Base-by-base conservation (phyloP, 352 stramenopile genomes). In the Globisporangium cederbergense region DNA sequence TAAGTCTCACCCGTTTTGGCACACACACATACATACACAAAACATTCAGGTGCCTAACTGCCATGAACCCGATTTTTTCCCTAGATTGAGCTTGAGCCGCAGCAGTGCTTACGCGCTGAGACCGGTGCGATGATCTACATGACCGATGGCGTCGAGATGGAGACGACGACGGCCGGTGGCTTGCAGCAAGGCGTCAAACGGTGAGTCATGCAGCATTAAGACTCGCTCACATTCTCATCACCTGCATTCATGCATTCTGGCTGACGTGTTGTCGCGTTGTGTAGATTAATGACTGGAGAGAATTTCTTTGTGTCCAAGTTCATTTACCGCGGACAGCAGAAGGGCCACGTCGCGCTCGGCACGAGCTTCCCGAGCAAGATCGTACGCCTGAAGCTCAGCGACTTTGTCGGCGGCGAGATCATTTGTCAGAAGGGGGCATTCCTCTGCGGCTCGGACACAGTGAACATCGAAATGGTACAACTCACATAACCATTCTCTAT, bases 91-190 rank as follows among this genome's bases (percentile, higher is more conserved):
- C 74, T 98, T 6, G 75, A 94, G 71, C 88, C 87, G 25, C 86
- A 96, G 42, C 90, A 98, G 74, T 91, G 94, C 30, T 71, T 98
- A 38, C 81, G 95, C 36, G 93, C 94, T 6, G 94, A 98, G 71
- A 96, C 81, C 14, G 93, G 93, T 7, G 89, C 93, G 16, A 97
- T 98, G 87, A 90, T 98, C 51, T 98, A 98, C 77, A 98, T 98
- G 93, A 98, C 91, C 7, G 79, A 98, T 38, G 89, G 89, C 32
- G 82, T 98, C 7, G 76, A 90, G 34, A 97, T 98, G 85, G 81
- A 97, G 50, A 97, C 89, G 36, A 94, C 80, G 0, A 97, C 89
- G 8, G 92, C 89, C n/a, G 93, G 90, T n/a, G 95, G 92, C 3
- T 74, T 97, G 36, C 84, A 90, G 8, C 75, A 93, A 65, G 92